These are phyloP conservation scores for Geranium incanum DNA, from an alignment of 441 rosid genomes.

Conservation along the genomic window DNA sequence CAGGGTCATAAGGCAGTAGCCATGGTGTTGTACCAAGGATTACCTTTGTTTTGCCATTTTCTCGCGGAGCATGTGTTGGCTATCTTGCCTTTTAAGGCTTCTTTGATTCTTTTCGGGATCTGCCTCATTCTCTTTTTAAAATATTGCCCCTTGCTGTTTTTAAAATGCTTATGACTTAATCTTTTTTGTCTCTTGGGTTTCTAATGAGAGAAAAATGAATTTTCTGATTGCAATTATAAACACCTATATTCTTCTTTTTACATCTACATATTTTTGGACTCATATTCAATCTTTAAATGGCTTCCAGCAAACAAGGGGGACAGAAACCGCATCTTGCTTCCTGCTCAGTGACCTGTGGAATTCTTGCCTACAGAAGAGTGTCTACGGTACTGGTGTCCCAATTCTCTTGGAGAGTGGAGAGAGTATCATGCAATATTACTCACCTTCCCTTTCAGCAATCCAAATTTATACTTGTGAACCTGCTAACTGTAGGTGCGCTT, in stretches of 20 bases:
- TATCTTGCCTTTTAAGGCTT: too few species aligned
- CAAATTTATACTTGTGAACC: conserved; percentile 5
- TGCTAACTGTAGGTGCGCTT: neutral
- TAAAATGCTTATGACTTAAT: neutral
- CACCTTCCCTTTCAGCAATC: conserved; percentile 7
- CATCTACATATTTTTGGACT: neutral
- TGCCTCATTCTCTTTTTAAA: too few species aligned
- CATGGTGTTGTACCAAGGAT: neutral
- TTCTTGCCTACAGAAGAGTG: neutral
- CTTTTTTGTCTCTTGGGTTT: neutral
- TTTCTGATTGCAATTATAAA: neutral
- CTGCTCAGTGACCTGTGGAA: conserved; percentile 3
- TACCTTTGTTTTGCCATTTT: neutral
- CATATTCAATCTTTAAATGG: conserved; percentile 1
- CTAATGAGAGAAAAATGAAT: neutral
- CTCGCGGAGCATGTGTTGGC: too few species aligned
- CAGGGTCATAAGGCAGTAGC: neutral
- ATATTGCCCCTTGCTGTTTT: too few species aligned
- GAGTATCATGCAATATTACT: conserved; percentile 7
- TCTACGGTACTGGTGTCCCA: conserved; percentile 6
- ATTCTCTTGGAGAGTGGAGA: conserved; percentile 5
- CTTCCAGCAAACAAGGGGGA: neutral
- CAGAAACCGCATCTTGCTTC: neutral
- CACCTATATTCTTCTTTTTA: neutral
- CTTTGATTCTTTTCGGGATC: too few species aligned